Evolutionary conservation across 495 filamentous ascomycete species (phyloP), one percentile per base, ranked within the genome.

Genomic region (Lichenothelia convexa): DNA sequence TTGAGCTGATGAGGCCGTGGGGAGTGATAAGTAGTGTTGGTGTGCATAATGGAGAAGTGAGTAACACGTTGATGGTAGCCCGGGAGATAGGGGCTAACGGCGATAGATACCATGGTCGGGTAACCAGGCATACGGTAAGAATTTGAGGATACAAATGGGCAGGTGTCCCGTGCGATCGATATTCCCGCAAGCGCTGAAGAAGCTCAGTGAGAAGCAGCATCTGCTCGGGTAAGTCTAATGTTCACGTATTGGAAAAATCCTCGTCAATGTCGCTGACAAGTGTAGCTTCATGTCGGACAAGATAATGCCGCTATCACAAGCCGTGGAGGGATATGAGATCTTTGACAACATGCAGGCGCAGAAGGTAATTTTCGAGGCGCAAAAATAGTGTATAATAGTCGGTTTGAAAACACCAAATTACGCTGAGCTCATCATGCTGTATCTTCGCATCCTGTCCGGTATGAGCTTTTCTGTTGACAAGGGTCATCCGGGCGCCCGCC

Each of bases 271-370:
- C 24, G 32, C 18, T 32, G 18, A 47, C 43, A 84, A 39, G 21
- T 29, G 32, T 39, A 57, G 84, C 29, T 93, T 93, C 62, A 91
- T 94, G 81, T 72, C 76, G 5, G 83, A 93, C 41, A 84, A 86
- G 51, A 78, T 93, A 47, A 92, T 94, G 82, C 80, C 81, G 16
- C 64, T 94, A 29, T 68, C 70, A 2, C 62, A 83, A 42, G 89
- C 85, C 2, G 75, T 85, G 11, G 79, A 86, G 52, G 89, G 78
- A 6, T 94, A 93, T 58, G 78, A 91, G 27, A 54, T 94, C 16
- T 94, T 93, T 59, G 80, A 95, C 48, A 72, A 75, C 42, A 85
- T 87, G 82, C 75, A 89, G 60, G 82, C 73, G 37, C 85, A 93
- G 48, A 97, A 97, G 66, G 78, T 82, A 20, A 59, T 77, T 4